Evolutionary conservation across 2,329 filamentous ascomycete species (phyloP).

Genomic region (Drechslerella coelobrocha): DNA sequence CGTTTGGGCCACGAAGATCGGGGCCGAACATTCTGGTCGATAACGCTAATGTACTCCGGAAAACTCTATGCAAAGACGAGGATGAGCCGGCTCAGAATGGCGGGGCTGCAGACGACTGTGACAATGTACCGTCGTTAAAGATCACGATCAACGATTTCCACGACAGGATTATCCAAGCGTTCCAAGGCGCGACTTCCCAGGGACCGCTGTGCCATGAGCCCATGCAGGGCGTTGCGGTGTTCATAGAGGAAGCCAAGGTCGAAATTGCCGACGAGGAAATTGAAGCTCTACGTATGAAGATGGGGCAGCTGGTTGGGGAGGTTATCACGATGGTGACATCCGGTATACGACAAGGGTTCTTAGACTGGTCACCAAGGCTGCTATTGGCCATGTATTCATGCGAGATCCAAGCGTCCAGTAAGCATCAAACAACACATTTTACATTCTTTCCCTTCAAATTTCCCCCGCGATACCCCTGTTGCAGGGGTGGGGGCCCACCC

Average conservation of each 20-base stretch:
- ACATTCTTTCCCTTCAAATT: conserved; percentile 26
- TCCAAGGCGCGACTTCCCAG: conserved; percentile 87
- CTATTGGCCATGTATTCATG: conserved; percentile 97
- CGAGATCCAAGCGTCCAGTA: conserved; percentile 93
- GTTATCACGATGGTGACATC: conserved; percentile 88
- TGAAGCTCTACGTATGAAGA: conserved; percentile 66
- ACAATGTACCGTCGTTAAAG: conserved; percentile 56
- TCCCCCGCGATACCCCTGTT: background rate
- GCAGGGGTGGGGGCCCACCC: background rate
- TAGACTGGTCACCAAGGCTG: conserved; percentile 95
- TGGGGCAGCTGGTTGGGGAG: conserved; percentile 86
- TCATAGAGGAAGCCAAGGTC: conserved; percentile 79
- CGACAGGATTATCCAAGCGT: conserved; percentile 91
- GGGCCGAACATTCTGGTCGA: conserved; percentile 93
- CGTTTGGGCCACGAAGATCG: conserved; percentile 83
- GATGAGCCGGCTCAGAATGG: conserved; percentile 36
- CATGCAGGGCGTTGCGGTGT: conserved; percentile 88
- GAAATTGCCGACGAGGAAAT: conserved; percentile 64
- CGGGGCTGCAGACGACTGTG: conserved; percentile 52
- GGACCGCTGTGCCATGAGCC: conserved; percentile 92
- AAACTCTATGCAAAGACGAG: conserved; percentile 65
- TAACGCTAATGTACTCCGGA: conserved; percentile 60
- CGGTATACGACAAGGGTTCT: conserved; percentile 81
- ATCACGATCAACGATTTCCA: conserved; percentile 70
- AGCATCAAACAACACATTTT: conserved; percentile 55